A percentile compares a stretch with the other conserved stretches of the same genome.
phyloP scores from a whole-genome alignment of 2,329 filamentous ascomycete species.

The Fusarium tricinctum region DNA sequence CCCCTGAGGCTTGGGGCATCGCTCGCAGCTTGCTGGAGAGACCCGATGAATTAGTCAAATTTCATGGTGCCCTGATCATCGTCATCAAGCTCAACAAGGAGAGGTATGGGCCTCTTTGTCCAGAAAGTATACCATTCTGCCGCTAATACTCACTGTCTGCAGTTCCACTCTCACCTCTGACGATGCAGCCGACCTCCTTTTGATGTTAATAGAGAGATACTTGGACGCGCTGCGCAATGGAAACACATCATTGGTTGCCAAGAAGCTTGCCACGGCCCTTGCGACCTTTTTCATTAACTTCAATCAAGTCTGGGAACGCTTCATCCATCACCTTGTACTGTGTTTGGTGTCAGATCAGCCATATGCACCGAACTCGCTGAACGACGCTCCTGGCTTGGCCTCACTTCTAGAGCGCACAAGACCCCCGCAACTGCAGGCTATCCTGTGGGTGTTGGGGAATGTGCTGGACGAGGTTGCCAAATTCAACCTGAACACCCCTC shows the following conservation, averaged over 20 bases:
- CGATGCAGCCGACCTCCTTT: constrained; percentile 70
- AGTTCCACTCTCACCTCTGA: constrained; percentile 67
- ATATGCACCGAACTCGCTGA: constrained; percentile 40
- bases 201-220: constrained; percentile 74
- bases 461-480: constrained; percentile 62
- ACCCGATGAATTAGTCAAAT: constrained; percentile 81
- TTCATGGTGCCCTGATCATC: constrained; percentile 93
- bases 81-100: constrained; percentile 96
- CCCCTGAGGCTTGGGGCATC: constrained; percentile 86
- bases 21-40: constrained; percentile 81
- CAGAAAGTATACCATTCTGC: neutral
- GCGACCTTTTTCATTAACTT: constrained; percentile 82
- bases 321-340: constrained; percentile 70
- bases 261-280: constrained; percentile 83
- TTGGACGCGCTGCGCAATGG: constrained; percentile 66
- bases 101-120: constrained; percentile 63
- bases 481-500: constrained; percentile 72
- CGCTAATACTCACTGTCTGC: neutral
- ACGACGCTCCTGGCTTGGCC: constrained; percentile 57
- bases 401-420: constrained; percentile 64
- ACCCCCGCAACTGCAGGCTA: constrained; percentile 64
- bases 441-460: constrained; percentile 72
- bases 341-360: constrained; percentile 62
- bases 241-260: constrained; percentile 72
- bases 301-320: constrained; percentile 74